Conservation (phyloP, 768 basidiomycete genomes). For the Naganishia onofrii region DNA sequence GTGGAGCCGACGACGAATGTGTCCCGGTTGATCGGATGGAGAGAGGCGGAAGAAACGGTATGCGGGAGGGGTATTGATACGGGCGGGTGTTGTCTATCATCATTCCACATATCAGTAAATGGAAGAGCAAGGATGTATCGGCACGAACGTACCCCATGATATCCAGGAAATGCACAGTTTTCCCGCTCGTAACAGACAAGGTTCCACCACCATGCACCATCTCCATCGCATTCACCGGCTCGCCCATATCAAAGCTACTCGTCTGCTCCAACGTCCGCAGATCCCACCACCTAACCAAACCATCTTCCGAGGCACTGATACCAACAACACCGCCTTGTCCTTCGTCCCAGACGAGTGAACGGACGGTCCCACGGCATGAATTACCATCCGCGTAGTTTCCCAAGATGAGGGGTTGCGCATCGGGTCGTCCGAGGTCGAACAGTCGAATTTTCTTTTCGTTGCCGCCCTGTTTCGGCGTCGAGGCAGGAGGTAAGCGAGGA, state of each 20-base stretch:
- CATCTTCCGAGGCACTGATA: slow-evolving; percentile 89
- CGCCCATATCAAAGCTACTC: slow-evolving; percentile 68
- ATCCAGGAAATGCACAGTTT: slow-evolving; percentile 84
- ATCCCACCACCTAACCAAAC: slow-evolving; percentile 98
- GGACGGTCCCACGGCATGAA: slow-evolving; percentile 83
- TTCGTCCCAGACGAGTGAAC: slow-evolving; percentile 84
- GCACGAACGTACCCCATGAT: slow-evolving; percentile 49
- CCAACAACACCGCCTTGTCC: slow-evolving; percentile 70
- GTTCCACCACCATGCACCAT: slow-evolving; percentile 72
- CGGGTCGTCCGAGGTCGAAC: slow-evolving; percentile 81
- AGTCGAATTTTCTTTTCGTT: slow-evolving; percentile 97
- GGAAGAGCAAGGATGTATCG: background rate
- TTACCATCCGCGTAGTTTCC: slow-evolving; percentile 56
- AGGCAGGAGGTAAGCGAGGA: background rate
- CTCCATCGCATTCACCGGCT: slow-evolving; percentile 91
- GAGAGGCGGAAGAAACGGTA: slow-evolving; percentile 86
- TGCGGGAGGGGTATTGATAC: slow-evolving; percentile 79
- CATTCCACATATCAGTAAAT: slow-evolving; percentile 33
- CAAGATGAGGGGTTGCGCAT: slow-evolving; percentile 81
- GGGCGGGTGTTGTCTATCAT: slow-evolving; percentile 62
- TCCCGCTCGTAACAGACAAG: slow-evolving; percentile 85
- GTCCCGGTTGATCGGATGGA: slow-evolving; percentile 83
- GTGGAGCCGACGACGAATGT: slow-evolving; percentile 88
- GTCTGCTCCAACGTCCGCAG: slow-evolving; percentile 71
- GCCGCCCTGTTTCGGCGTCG: slow-evolving; percentile 64